Evolutionary conservation across 75 land plant genomes (phyloP).

Genomic region (Selaginella moellendorffii): DNA sequence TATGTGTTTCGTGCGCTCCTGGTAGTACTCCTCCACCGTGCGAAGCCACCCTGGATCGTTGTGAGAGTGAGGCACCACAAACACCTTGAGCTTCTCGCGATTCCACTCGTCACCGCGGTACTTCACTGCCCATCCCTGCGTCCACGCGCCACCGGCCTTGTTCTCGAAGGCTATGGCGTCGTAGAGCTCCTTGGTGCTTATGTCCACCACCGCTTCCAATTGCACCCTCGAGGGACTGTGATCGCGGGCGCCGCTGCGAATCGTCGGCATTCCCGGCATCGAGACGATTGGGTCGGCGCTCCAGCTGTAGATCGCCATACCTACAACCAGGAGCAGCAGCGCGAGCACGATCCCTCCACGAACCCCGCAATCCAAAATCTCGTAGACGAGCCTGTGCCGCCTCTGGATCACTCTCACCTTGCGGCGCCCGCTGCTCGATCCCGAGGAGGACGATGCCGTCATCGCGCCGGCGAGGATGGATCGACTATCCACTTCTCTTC

Average conservation of each 20-base stretch:
- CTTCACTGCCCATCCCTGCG: conserved; percentile 80
- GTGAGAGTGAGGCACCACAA: conserved; percentile 97
- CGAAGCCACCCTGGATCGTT: conserved; percentile 97
- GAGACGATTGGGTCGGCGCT: background rate
- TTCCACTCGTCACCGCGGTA: conserved; percentile 82
- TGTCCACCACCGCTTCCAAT: conserved; percentile 41
- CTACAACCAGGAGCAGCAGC: background rate
- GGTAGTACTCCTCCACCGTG: conserved; percentile 95
- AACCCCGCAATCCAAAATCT: background rate
- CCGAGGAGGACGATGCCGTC: background rate
- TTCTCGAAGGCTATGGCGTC: conserved; percentile 72
- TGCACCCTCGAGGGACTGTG: background rate
- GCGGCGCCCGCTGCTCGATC: background rate
- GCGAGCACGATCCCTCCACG: background rate
- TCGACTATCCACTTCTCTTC: no score
- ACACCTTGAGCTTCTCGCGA: conserved; percentile 66
- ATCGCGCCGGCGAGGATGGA: no score
- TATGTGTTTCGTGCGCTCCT: conserved; percentile 52
- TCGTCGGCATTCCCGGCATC: background rate
- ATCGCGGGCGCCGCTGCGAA: background rate
- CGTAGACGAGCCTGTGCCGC: background rate
- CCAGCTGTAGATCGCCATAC: background rate
- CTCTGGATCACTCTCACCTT: background rate
- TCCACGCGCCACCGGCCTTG: conserved; percentile 89
- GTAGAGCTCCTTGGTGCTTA: conserved; percentile 71